Conservation (phyloP, 306 rosid species). For the Lotus japonicus region DNA sequence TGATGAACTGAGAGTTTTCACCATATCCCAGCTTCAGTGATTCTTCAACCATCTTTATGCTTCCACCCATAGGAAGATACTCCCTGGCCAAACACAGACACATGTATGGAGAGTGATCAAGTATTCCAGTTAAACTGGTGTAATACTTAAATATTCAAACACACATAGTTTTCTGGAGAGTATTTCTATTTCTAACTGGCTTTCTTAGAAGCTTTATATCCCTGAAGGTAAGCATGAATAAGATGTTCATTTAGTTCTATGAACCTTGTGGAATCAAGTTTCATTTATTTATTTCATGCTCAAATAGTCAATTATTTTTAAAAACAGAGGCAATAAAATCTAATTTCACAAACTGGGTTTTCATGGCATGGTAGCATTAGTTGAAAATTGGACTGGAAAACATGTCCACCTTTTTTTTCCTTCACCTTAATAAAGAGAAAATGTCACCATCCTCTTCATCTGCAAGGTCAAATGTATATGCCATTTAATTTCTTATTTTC, state of each 20-base stretch:
- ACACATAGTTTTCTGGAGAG: neutral
- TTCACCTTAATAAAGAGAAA: neutral
- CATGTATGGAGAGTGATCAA: neutral
- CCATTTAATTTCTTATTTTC: neutral
- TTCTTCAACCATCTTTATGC: slow-evolving; percentile 74
- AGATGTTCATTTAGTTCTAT: neutral
- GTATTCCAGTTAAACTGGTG: too few species aligned
- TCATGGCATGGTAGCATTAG: neutral
- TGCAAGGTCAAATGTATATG: neutral
- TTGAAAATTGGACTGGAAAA: neutral
- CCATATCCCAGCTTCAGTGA: slow-evolving; percentile 94
- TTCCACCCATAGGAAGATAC: slow-evolving; percentile 95
- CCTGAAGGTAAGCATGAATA: neutral
- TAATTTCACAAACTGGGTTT: neutral
- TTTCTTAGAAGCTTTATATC: neutral
- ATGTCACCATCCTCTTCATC: neutral
- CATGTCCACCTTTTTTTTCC: neutral
- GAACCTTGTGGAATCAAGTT: neutral
- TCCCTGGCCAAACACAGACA: slow-evolving; percentile 52
- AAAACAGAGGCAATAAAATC: neutral
- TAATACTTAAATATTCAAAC: too few species aligned
- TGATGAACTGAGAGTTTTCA: slow-evolving; percentile 67
- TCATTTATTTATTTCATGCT: neutral
- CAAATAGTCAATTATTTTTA: neutral
- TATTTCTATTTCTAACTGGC: neutral